Evolutionary conservation across 2,329 filamentous ascomycete species (phyloP), one percentile per base, ranked within the genome.

Genomic region (Pezicula rhizophila): DNA sequence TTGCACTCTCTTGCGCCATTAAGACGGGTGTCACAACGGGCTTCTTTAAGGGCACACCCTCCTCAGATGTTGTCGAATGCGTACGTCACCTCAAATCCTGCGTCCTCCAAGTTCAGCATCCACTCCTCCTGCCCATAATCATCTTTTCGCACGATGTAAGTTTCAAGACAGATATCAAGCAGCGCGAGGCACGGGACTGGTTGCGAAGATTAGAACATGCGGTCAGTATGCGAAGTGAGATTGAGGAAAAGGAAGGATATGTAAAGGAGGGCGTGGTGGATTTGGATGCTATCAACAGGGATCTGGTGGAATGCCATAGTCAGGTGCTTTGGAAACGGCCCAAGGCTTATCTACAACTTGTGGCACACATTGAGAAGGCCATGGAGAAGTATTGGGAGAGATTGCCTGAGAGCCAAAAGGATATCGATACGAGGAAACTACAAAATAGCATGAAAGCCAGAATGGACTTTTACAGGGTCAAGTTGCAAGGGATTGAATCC

Each of bases 301-400:
- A 82, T 56, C 67, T 84, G 43, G 80, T 84, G 53, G 80, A 84
- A 66, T 84, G 80, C 57, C 79, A 84, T 61, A 74, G 74, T 2
- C 77, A 79, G 57, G 79, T 83, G 33, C 69, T 83, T 53, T 83
- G 79, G 79, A 82, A 82, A 64, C 70, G 80, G 35, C 80, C 80
- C 1, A 77, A 82, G 66, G 79, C 80, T 0, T 84, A 82, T 57
- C 66, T 74, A 58, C 75, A 77, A 48, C 76, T 81, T 46, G 66
- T 75, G 47, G 63, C 64, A 23, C 72, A 75, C 55, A 73, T 82
- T 59, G 68, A 72, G 49, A 63, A 61, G 45, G 73, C 73, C 10
- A 56, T 58, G 54, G 35, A 48, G 4, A 48, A 47, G 6, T 60
- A 57, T 38, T 42, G 53, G 11, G 33, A 47, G 11, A 52, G 46